These are phyloP conservation scores for Microdochium nivale DNA, from an alignment of 2,329 filamentous ascomycete species.

Conservation along the genomic window DNA sequence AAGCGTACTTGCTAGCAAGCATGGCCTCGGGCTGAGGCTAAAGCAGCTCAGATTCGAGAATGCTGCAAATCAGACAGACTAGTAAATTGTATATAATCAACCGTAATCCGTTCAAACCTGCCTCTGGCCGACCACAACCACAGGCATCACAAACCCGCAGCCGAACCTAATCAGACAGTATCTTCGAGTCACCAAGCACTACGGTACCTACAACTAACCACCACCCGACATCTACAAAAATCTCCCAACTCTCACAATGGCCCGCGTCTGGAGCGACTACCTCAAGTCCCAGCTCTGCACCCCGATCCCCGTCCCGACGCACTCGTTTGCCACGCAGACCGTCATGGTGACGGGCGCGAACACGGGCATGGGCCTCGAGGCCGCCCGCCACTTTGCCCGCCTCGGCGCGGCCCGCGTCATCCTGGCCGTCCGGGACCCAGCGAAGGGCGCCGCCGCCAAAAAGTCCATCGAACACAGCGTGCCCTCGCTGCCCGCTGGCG, in stretches of 20 bases:
- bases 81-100: not conserved
- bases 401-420: constrained; percentile 16
- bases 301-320: constrained; percentile 10
- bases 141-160: too few relatives aligned
- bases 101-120: too few relatives aligned
- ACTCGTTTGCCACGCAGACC: constrained; percentile 17
- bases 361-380: constrained; percentile 24
- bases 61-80: not conserved
- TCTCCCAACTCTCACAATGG: not conserved
- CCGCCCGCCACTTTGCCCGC: constrained; percentile 17
- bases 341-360: constrained; percentile 25
- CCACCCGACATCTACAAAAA: not conserved
- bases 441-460: constrained; percentile 27
- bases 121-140: too few relatives aligned
- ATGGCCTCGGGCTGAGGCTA: too few relatives aligned
- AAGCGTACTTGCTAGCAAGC: too few relatives aligned
- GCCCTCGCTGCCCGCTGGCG: constrained; percentile 6
- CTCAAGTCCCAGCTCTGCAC: not conserved
- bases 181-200: too few relatives aligned
- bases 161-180: too few relatives aligned
- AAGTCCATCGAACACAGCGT: constrained; percentile 22
- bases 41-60: not conserved
- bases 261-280: not conserved
- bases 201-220: too few relatives aligned
- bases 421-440: constrained; percentile 21